phyloP scores from a whole-genome alignment of 768 basidiomycete genomes.

The Suillus plorans region DNA sequence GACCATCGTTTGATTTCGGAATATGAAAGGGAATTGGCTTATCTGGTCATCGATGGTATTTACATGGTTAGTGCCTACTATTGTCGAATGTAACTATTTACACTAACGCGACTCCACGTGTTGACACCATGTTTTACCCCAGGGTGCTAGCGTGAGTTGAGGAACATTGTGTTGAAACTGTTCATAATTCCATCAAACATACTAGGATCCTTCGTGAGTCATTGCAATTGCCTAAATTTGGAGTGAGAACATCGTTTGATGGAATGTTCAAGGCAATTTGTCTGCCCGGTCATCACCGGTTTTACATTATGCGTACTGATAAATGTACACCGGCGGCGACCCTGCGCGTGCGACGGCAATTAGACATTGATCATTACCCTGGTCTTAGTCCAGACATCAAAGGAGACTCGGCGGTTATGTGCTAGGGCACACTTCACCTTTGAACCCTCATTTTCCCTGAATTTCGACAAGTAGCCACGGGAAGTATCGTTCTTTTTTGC shows the following conservation, averaged over 20 bases:
- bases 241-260: neutral
- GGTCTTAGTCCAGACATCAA: neutral
- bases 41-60: too few relatives aligned
- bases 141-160: neutral
- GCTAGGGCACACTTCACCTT: neutral
- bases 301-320: neutral
- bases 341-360: neutral
- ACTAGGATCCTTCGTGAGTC: neutral
- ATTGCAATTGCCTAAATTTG: neutral
- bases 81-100: too few relatives aligned
- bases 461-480: neutral
- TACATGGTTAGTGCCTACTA: too few relatives aligned
- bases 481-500: neutral
- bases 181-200: neutral
- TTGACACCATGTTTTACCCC: neutral
- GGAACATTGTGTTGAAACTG: neutral
- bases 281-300: neutral
- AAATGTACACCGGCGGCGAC: neutral
- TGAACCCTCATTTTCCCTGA: neutral
- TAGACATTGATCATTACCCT: neutral
- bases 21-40: too few relatives aligned
- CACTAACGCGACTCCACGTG: too few relatives aligned
- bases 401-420: neutral
- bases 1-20: too few relatives aligned
- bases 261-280: neutral